Evolutionary conservation across 208 protist genomes (phyloP).

Genomic region (Crithidia bombi): DNA sequence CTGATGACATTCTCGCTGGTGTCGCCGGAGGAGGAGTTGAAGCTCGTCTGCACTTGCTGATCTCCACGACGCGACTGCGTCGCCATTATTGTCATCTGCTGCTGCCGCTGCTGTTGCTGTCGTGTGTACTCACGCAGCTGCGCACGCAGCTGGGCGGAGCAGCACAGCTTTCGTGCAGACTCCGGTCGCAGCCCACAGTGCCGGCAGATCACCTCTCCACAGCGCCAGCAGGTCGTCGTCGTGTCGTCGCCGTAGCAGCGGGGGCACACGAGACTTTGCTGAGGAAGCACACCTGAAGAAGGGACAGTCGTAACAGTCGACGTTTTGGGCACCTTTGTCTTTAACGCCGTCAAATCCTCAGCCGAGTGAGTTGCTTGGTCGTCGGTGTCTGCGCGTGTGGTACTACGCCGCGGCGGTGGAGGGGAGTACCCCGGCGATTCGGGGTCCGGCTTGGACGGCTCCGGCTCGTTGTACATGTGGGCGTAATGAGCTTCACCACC

Average conservation of each 20-base stretch:
- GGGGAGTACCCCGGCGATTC: slow-evolving; percentile 18
- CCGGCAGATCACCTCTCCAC: slow-evolving; percentile 56
- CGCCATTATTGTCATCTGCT: slow-evolving; percentile 6
- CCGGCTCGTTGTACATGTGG: slow-evolving; percentile 34
- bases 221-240: slow-evolving; percentile 51
- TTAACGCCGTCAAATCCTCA: neutral
- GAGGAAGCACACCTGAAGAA: slow-evolving; percentile 17
- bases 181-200: slow-evolving; percentile 44
- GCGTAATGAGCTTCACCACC: too few species aligned
- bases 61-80: slow-evolving; percentile 6
- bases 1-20: neutral
- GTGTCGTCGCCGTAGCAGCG: slow-evolving; percentile 54
- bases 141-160: slow-evolving; percentile 40
- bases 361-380: neutral
- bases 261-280: slow-evolving; percentile 34
- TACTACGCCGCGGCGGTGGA: slow-evolving; percentile 21
- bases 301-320: neutral
- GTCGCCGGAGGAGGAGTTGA: neutral
- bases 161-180: slow-evolving; percentile 37
- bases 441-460: slow-evolving; percentile 11
- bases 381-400: slow-evolving; percentile 15
- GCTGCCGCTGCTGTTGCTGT: slow-evolving; percentile 11
- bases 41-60: slow-evolving; percentile 35
- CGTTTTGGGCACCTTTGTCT: neutral
- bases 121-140: slow-evolving; percentile 22